These are phyloP conservation scores for Phialophora expanda DNA, from an alignment of 2,329 filamentous ascomycete genomes.

Conservation along the genomic window DNA sequence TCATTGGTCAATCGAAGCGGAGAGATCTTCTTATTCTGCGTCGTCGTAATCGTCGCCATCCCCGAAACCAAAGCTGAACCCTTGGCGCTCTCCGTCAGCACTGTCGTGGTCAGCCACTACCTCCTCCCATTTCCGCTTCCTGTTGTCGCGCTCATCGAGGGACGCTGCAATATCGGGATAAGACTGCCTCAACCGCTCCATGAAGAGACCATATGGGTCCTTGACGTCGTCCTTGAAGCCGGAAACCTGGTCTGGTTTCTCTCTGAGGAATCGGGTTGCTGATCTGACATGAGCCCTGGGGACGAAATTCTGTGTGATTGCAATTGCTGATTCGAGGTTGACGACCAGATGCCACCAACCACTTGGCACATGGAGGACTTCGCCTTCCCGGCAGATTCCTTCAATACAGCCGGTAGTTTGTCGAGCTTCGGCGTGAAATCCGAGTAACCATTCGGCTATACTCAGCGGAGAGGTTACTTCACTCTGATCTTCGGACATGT, in stretches of 20 bases:
- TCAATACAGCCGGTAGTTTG: conserved; percentile 77
- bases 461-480: conserved; percentile 93
- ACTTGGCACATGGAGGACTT: conserved; percentile 88
- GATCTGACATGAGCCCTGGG: conserved; percentile 73
- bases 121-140: conserved; percentile 86
- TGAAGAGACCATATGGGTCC: conserved; percentile 77
- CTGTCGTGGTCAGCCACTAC: conserved; percentile 65
- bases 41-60: conserved; percentile 61
- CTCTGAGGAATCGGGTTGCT: conserved; percentile 77
- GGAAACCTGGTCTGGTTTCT: conserved; percentile 84
- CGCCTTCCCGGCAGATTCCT: conserved; percentile 80
- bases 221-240: conserved; percentile 76
- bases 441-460: conserved; percentile 94
- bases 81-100: conserved; percentile 47
- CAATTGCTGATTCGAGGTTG: conserved; percentile 82
- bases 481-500: conserved; percentile 83
- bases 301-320: conserved; percentile 94
- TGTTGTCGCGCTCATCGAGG: conserved; percentile 65
- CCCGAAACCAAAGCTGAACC: conserved; percentile 70
- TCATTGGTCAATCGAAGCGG: conserved; percentile 1
- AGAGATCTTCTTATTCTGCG: conserved; percentile 16
- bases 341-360: conserved; percentile 98
- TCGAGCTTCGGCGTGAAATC: conserved; percentile 84
- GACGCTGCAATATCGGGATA: conserved; percentile 71
- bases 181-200: conserved; percentile 66